These are phyloP conservation scores for Starmera stellimalicola DNA, from an alignment of 1,139 yeast species.

Conservation along the genomic window DNA sequence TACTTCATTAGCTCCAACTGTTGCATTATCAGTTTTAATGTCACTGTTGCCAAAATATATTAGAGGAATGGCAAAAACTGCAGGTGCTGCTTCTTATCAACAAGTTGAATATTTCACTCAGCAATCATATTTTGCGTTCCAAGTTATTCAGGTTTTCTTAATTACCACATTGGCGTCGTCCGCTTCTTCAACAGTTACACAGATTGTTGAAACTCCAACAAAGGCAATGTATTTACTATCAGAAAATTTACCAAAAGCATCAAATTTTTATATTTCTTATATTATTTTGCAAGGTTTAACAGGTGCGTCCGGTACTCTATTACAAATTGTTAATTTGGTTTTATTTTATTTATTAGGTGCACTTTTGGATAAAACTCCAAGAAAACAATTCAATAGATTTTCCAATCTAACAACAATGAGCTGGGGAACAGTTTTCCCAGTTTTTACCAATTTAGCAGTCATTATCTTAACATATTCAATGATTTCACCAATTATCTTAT, in stretches of 20 bases:
- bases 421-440: conserved; percentile 90
- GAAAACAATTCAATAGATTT: conserved; percentile 78
- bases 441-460: conserved; percentile 73
- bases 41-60: conserved; percentile 66
- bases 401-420: conserved; percentile 49
- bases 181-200: conserved; percentile 64
- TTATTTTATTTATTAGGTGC: conserved; percentile 61
- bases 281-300: conserved; percentile 76
- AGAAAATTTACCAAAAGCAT: conserved; percentile 72
- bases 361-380: conserved; percentile 68
- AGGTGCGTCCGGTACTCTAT: conserved; percentile 67
- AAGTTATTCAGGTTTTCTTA: conserved; percentile 61
- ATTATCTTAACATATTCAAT: conserved; percentile 72
- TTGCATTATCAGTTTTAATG: conserved; percentile 78
- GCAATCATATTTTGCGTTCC: conserved; percentile 61
- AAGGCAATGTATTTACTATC: conserved; percentile 65
- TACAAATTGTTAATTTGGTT: conserved; percentile 68
- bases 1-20: conserved; percentile 80
- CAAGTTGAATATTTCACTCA: conserved; percentile 67
- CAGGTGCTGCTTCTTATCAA: conserved; percentile 60
- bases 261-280: conserved; percentile 75
- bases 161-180: conserved; percentile 65
- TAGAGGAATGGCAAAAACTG: conserved; percentile 51
- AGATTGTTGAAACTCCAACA: conserved; percentile 54
- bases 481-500: conserved; percentile 69